These are phyloP conservation scores for Hymenoscyphus scutula DNA, from an alignment of 2,329 filamentous ascomycete species.

Conservation along the genomic window DNA sequence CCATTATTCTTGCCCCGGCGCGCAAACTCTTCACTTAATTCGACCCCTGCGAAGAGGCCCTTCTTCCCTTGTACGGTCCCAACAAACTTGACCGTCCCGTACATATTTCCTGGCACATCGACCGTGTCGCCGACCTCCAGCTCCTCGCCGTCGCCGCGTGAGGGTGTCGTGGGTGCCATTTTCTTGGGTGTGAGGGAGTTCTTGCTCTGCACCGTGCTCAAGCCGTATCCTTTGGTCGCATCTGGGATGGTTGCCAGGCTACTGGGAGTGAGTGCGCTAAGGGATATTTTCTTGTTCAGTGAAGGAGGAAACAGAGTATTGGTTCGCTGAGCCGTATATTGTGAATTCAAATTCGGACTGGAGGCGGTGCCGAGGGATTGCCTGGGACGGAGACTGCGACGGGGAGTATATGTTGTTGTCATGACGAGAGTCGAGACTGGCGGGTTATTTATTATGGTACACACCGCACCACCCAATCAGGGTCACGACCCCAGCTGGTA, in stretches of 20 bases:
- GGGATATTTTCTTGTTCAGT: conserved; percentile 61
- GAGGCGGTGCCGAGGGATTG: conserved; percentile 49
- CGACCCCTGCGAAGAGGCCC: conserved; percentile 88
- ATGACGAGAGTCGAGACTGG: neutral
- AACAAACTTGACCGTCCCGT: conserved; percentile 84
- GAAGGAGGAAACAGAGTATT: conserved; percentile 42
- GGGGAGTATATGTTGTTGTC: conserved; percentile 25
- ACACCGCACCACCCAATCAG: neutral
- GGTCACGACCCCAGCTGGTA: neutral
- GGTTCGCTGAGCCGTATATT: conserved; percentile 31
- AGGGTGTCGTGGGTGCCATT: conserved; percentile 56
- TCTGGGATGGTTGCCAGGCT: conserved; percentile 63
- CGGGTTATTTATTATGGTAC: neutral
- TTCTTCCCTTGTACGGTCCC: conserved; percentile 85
- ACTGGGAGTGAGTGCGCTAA: conserved; percentile 64
- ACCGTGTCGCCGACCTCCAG: conserved; percentile 79
- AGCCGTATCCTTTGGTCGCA: conserved; percentile 61
- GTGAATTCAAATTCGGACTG: conserved; percentile 54
- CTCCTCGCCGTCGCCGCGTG: conserved; percentile 48
- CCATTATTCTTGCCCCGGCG: conserved; percentile 89
- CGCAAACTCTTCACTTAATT: conserved; percentile 79
- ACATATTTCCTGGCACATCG: conserved; percentile 91
- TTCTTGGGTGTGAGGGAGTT: conserved; percentile 38
- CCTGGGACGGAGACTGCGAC: conserved; percentile 30
- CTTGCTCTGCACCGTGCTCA: conserved; percentile 53